Base-by-base conservation (phyloP, 139 green algal genomes). In the Coelastrella sp. region DNA sequence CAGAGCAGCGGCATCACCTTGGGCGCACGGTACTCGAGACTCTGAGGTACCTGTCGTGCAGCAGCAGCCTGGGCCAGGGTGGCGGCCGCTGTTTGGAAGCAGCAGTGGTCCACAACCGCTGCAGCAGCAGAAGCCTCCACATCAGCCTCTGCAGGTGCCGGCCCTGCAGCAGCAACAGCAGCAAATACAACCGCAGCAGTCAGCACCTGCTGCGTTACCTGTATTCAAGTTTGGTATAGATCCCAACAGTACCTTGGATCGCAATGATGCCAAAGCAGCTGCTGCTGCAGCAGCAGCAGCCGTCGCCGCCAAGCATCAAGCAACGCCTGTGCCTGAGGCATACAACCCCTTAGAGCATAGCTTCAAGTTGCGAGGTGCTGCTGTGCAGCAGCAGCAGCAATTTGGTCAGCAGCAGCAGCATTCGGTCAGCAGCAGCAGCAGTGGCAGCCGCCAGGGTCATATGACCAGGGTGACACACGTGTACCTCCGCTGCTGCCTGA, bases 211-310 rank as follows among this genome's bases (percentile, higher is more conserved):
- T 58, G 66, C 32, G 66, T 3, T 19, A 19, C 58, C 58, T 74
- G 68, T 73, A 5, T 88, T 88, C 68, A 88, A 68, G 54, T 88
- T 88, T 88, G 83, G 83, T 11, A 32, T 88, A 13, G 83, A 81
- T 22, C 77, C 77, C 5, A 32, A 8, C 10, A 64, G 13, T 22
- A 64, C 47, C 47, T 66, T 22, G 14, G 17, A 61, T 10, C 19
- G 47, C 16, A 20, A 59, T 32, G 83, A 59, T 17, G 83, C 68
- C 20, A n/a, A 66, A 32, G 68, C 83, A 32, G 54, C 83, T 61
- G 83, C 83, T 20, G 68, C 83, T 23, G 54, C 83, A 32, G 83
- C 83, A 71, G 83, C 83, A 68, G 83, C 83, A 81, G 83, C 83
- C n/a, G 68, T 80, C 8, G 83, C 68, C 5, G 73, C 73, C 5